Base-by-base conservation (phyloP, 768 basidiomycete species). In the Daedalea quercina region DNA sequence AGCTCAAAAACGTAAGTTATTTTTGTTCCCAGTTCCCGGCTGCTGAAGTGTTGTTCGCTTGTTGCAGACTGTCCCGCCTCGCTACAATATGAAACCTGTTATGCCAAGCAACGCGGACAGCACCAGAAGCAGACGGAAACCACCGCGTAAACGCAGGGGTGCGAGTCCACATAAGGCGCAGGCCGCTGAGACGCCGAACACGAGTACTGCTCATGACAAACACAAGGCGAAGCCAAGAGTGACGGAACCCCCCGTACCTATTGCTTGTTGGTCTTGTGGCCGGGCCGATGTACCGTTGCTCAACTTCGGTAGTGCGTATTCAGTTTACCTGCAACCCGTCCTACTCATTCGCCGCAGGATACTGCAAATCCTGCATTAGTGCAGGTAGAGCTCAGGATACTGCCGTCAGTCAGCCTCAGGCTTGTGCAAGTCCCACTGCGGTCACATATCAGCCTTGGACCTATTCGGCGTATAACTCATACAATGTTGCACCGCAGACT, bases 221-320 rank as follows among this genome's bases (percentile, higher is more conserved):
- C 73, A 71, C 35, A 56, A 67, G 31, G 43, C 68, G 0, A 73
- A 73, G 28, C 49, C 63, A 1, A 75, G 72, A 51, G 46, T 57
- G 9, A 63, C 64, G 41, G 43, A 55, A 15, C 64, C 72, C 13
- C 73, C 79, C 9, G 69, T 72, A 1, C 67, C 70, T 41, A 80
- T 81, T 8, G 69, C 75, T 28, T 90, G 87, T 56, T 68, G 75
- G 35, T 68, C 77, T 6, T 90, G 87, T 64, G 76, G 77, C 42
- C 76, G 79, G 63, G 78, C 76, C 15, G 84, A 86, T 60, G 87
- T 89, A 13, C 87, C 87, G 7, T 72, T 90, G n/a, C 79, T 88
- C 49, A 73, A 83, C 63, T 85, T 85, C 53, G 87, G 87, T 40
- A 76, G 87, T 88, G 58, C 75, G 86, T 76, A 20, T 40, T 22